A percentile compares a stretch with the other conserved stretches of the same genome.
Conservation (phyloP, 1,284 basidiomycete species). For the Meira miltonrushii region DNA sequence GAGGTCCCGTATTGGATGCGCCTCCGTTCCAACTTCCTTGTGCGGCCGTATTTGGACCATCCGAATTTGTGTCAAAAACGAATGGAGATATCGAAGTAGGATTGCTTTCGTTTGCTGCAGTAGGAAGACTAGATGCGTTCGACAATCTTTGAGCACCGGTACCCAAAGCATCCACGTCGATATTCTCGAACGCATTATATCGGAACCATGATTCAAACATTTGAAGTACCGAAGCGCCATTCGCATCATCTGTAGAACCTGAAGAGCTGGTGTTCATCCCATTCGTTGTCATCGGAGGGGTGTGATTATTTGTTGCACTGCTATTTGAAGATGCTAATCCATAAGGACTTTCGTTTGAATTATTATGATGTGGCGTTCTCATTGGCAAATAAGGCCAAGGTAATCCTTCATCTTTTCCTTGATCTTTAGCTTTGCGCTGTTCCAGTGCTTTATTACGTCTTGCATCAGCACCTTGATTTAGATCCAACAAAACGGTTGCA, state of each 20-base stretch:
- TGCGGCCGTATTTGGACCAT: neutral
- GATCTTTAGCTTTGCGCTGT: neutral
- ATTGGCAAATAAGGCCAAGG: neutral
- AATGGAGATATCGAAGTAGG: neutral
- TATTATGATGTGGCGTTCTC: neutral
- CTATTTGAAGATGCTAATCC: neutral
- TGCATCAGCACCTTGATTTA: neutral
- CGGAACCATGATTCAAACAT: conserved; percentile 5
- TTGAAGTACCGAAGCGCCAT: conserved; percentile 1
- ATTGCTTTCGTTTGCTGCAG: neutral
- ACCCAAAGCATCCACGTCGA: neutral
- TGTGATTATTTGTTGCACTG: neutral
- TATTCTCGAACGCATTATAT: conserved; percentile 8
- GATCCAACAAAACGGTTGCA: conserved; percentile 10
- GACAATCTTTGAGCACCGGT: neutral
- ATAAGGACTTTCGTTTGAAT: neutral
- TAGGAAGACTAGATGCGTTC: neutral
- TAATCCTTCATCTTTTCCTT: neutral
- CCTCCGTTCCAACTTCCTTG: neutral
- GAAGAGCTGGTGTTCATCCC: neutral
- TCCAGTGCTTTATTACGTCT: neutral
- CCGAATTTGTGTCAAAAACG: neutral
- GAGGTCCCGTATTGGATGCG: neutral
- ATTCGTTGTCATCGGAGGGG: neutral
- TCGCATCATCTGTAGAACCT: neutral